Percentiles rank a stretch among this genome's conserved stretches.
Evolutionary conservation across 495 filamentous ascomycete genomes (phyloP).

Genomic region (Aspergillus ellipticus): DNA sequence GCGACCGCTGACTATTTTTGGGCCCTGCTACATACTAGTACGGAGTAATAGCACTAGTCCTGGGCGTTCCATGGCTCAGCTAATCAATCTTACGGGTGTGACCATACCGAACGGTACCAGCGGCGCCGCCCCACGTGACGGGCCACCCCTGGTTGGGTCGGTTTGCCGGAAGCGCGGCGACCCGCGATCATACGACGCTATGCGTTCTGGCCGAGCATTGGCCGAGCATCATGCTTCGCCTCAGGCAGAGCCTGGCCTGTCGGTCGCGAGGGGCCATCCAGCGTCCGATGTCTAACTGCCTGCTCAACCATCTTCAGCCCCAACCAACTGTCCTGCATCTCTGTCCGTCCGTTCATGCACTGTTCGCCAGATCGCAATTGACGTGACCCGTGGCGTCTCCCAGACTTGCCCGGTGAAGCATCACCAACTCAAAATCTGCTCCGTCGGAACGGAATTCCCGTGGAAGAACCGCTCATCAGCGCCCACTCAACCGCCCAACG

Average conservation of each 20-base stretch:
- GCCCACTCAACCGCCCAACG: constrained; percentile 9
- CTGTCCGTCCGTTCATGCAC: not conserved
- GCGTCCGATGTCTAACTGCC: too few species aligned
- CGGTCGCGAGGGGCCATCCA: too few species aligned
- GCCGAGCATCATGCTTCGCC: constrained; percentile 5
- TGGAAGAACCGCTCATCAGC: not conserved
- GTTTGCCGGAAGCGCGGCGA: constrained; percentile 33
- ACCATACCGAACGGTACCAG: too few species aligned
- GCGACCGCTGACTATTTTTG: too few species aligned
- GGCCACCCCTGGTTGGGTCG: constrained; percentile 9
- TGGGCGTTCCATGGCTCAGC: too few species aligned
- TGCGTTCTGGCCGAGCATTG: constrained; percentile 11
- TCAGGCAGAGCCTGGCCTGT: not conserved
- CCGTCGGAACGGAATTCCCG: not conserved
- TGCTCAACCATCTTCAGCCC: too few species aligned
- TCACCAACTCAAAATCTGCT: not conserved
- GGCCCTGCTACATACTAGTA: too few species aligned
- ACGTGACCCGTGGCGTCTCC: too few species aligned
- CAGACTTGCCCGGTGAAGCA: too few species aligned
- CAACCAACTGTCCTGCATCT: not conserved
- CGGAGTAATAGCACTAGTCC: too few species aligned
- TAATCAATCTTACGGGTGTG: too few species aligned
- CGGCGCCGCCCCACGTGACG: not conserved
- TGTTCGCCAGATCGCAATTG: too few species aligned
- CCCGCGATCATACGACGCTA: constrained; percentile 44